Conservation (phyloP, 1,284 basidiomycete genomes). For the Sphagnurus paluster region DNA sequence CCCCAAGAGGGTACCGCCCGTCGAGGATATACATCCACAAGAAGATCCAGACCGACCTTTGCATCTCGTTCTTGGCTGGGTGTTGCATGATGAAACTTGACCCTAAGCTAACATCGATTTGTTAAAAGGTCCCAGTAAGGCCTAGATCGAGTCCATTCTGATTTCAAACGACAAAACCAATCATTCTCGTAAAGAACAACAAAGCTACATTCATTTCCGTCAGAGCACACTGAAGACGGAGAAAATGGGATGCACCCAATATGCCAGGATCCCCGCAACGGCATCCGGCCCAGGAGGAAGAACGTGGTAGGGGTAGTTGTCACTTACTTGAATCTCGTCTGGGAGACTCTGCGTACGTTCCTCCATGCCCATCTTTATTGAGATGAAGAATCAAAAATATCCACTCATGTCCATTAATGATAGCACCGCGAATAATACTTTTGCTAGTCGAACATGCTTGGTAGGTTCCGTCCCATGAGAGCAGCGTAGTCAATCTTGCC, state of each 20-base stretch:
- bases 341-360: background rate
- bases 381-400: background rate
- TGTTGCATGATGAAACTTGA: too few relatives aligned
- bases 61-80: too few relatives aligned
- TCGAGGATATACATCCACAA: too few relatives aligned
- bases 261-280: background rate
- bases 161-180: background rate
- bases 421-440: background rate
- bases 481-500: background rate
- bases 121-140: too few relatives aligned
- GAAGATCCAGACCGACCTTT: too few relatives aligned
- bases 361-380: background rate
- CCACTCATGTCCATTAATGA: background rate
- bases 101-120: too few relatives aligned
- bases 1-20: too few relatives aligned
- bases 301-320: background rate
- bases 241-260: background rate
- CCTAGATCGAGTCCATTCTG: background rate
- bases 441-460: background rate
- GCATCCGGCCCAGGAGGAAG: background rate
- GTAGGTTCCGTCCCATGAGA: background rate
- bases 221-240: background rate
- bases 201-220: slow-evolving; percentile 1
- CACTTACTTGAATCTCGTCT: background rate
- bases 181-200: background rate